These are phyloP conservation scores for Juglanconis sp. DNA, from an alignment of 2,329 filamentous ascomycete genomes.

Conservation along the genomic window DNA sequence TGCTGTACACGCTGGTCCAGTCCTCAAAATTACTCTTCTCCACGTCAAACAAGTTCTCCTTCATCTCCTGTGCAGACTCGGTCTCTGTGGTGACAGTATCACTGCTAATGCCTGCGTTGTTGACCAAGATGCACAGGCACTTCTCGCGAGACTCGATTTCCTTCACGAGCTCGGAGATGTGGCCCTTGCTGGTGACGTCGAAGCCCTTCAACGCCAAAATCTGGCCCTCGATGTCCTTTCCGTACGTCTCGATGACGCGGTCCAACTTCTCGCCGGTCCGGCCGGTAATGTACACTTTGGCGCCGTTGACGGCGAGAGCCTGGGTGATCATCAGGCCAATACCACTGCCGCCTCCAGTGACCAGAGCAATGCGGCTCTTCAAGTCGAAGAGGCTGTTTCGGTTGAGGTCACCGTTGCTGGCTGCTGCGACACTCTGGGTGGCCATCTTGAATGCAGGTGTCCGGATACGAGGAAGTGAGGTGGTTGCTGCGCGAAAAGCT, in stretches of 20 bases:
- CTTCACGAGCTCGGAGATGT: constrained; percentile 54
- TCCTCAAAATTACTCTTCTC: constrained; percentile 57
- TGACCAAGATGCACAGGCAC: constrained; percentile 63
- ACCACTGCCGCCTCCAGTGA: constrained; percentile 37
- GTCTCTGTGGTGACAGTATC: constrained; percentile 51
- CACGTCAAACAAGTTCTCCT: constrained; percentile 64
- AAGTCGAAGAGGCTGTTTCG: constrained; percentile 47
- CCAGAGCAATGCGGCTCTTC: constrained; percentile 39
- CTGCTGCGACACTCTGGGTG: constrained; percentile 26
- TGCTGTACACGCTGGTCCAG: constrained; percentile 70
- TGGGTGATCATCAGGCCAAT: constrained; percentile 33
- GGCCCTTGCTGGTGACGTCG: constrained; percentile 61
- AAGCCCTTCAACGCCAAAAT: constrained; percentile 56
- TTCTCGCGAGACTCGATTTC: constrained; percentile 54
- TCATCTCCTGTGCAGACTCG: constrained; percentile 48
- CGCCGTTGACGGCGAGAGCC: constrained; percentile 20
- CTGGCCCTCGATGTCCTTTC: constrained; percentile 49
- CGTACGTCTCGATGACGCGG: constrained; percentile 54
- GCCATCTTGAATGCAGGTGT: constrained; percentile 22
- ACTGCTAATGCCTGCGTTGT: constrained; percentile 66
- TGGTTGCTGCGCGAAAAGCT: background rate
- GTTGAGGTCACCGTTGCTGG: constrained; percentile 30
- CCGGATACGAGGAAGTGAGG: background rate
- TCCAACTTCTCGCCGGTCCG: constrained; percentile 62
- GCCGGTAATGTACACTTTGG: constrained; percentile 65